Percentiles rank a stretch among this genome's conserved stretches.
Evolutionary conservation across 2,329 filamentous ascomycete genomes (phyloP).

Genomic region (Hysterium pulicare): DNA sequence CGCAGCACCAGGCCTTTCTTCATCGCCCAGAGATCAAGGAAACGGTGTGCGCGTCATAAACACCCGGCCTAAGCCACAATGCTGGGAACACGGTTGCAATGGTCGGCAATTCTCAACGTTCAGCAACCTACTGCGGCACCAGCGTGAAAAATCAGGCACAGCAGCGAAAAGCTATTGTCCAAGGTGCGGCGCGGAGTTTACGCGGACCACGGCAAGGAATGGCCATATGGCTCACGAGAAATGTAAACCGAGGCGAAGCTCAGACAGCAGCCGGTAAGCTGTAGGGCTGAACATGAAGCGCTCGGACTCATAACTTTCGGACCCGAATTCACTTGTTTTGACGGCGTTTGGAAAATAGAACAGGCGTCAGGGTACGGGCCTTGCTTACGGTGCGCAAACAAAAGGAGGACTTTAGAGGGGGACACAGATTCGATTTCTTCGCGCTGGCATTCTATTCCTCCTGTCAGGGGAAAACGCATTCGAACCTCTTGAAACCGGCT

Average conservation of each 20-base stretch:
- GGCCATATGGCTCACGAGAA: conserved; percentile 86
- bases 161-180: conserved; percentile 86
- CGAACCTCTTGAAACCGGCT: too few species aligned
- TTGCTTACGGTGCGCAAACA: too few species aligned
- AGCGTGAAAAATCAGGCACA: conserved; percentile 90
- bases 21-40: conserved; percentile 13
- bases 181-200: conserved; percentile 90
- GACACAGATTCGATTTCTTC: too few species aligned
- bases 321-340: too few species aligned
- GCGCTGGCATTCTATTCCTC: too few species aligned
- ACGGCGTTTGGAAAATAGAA: too few species aligned
- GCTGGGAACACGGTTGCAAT: conserved; percentile 96
- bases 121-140: conserved; percentile 88
- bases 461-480: too few species aligned
- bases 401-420: too few species aligned
- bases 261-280: conserved; percentile 31
- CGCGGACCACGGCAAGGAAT: conserved; percentile 81
- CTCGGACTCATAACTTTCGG: not conserved
- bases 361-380: too few species aligned
- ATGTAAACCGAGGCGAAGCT: conserved; percentile 70
- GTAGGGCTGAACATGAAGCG: conserved; percentile 16
- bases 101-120: conserved; percentile 94
- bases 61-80: conserved; percentile 85
- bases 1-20: conserved; percentile 14
- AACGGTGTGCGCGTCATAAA: conserved; percentile 65